Base-by-base conservation (phyloP, 2,329 filamentous ascomycete genomes). In the Diaporthe ilicicola region DNA sequence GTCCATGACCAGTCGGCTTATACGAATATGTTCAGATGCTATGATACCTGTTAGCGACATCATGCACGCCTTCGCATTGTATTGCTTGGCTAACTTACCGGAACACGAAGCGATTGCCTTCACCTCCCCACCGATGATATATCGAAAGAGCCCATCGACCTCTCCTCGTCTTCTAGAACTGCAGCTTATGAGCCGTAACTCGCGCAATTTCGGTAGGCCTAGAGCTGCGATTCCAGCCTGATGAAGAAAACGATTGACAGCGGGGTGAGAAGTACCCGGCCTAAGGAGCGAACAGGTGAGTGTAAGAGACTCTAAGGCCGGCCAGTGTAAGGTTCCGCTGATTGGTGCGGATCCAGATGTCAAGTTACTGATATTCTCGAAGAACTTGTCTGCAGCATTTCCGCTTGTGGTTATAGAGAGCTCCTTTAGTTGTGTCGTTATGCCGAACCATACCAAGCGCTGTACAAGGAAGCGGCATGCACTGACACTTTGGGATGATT, bases 21-120 rank as follows among this genome's bases (percentile, higher is more conserved):
- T 29, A 19, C 12, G 37, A n/a, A 59, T 59, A 59, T 59, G 37
- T 59, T 44, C 24, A 15, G 55, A 42, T n/a, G 2, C 37, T 44
- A 59, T 9, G 7, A 59, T 27, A 8, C 8, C 1, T n/a, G 24
- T 59, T n/a, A n/a, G 37, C 22, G 37, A 29, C 8, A 1, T 2
- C 0, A 1, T 4, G 4, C 4, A 44, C 13, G 13, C n/a, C n/a
- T n/a, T n/a, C n/a, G n/a, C n/a, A 24, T 8, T 5, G 24, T 7
- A 24, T 50, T 50, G 17, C 13, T 39, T 24, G 12, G 13, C 34
- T n/a, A 15, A 59, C 55, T 44, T 9, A 44, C 55, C 5, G 3
- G 7, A 44, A n/a, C 24, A 59, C 7, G 22, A 9, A 42, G 34
- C 15, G 15, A 4, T 9, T 2, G 17, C 55, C 2, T 29, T n/a